Percentiles rank a stretch among this genome's conserved stretches.
Evolutionary conservation across 164 flowering plant genomes (phyloP).

Genomic region (Tetrastigma voinierianum): DNA sequence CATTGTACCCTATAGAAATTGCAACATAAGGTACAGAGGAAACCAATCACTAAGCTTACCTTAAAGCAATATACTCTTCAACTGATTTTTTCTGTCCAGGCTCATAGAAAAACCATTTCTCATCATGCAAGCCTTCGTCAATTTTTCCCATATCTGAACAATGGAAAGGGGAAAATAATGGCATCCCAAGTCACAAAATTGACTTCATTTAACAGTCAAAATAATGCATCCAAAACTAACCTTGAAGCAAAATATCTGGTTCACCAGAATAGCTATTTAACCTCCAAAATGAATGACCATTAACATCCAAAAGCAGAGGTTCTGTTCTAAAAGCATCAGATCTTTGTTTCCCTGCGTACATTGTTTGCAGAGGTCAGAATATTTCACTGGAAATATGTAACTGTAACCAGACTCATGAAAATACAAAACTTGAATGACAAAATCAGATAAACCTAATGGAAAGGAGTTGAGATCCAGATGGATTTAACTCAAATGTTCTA

Average conservation of each 20-base stretch:
- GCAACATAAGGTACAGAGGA: too few relatives aligned
- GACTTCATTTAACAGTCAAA: neutral
- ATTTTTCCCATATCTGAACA: slow-evolving; percentile 34
- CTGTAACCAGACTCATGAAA: neutral
- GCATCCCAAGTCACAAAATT: neutral
- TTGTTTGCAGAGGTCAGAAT: slow-evolving; percentile 1
- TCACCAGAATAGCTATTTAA: slow-evolving; percentile 38
- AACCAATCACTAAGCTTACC: slow-evolving; percentile 22
- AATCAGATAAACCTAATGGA: neutral
- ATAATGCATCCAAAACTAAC: slow-evolving; percentile 27
- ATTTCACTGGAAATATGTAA: neutral
- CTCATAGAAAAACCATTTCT: slow-evolving; percentile 42
- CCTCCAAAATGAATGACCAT: slow-evolving; percentile 70
- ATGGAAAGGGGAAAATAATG: neutral
- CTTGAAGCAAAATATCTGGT: slow-evolving; percentile 59
- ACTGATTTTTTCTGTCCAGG: slow-evolving; percentile 36
- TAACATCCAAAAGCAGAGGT: slow-evolving; percentile 45
- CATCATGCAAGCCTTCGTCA: slow-evolving; percentile 21
- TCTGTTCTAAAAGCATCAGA: slow-evolving; percentile 69
- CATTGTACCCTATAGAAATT: too few relatives aligned
- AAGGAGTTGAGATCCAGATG: too few relatives aligned
- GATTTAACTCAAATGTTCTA: too few relatives aligned
- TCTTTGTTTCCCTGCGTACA: slow-evolving; percentile 30
- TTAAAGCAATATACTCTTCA: slow-evolving; percentile 35
- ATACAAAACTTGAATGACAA: neutral